These are phyloP conservation scores for Colletotrichum cereale DNA, from an alignment of 2,329 filamentous ascomycete genomes.

Conservation along the genomic window DNA sequence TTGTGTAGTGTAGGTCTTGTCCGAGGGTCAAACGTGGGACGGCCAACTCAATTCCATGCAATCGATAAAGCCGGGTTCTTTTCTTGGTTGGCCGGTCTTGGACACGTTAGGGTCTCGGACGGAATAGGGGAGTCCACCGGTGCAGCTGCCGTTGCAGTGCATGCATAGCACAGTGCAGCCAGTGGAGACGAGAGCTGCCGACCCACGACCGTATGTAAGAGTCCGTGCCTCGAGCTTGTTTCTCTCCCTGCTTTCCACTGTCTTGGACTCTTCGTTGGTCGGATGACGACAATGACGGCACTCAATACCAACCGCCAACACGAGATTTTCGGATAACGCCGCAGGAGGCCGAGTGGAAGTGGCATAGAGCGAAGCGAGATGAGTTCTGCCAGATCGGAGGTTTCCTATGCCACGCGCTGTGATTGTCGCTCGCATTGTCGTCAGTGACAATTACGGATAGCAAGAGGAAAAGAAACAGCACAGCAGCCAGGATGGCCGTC, in stretches of 20 bases:
- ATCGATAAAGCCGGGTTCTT: background rate
- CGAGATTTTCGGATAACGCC: background rate
- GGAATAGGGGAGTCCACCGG: slow-evolving; percentile 9
- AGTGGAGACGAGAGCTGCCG: background rate
- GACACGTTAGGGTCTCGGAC: background rate
- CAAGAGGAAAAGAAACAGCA: background rate
- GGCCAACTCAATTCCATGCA: slow-evolving; percentile 4
- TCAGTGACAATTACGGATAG: background rate
- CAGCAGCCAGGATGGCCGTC: background rate
- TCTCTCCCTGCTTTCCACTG: background rate
- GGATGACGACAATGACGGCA: background rate
- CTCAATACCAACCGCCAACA: background rate
- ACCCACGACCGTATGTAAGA: slow-evolving; percentile 6
- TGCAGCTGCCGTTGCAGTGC: slow-evolving; percentile 20
- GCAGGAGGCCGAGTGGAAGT: background rate
- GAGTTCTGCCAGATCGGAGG: background rate
- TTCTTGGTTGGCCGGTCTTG: background rate
- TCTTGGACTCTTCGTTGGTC: too few species aligned
- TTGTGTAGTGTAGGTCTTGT: slow-evolving; percentile 11
- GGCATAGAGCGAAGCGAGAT: background rate
- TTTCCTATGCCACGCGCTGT: background rate
- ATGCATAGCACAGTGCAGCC: background rate
- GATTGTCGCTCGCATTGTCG: background rate
- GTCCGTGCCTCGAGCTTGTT: background rate
- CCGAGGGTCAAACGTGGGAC: slow-evolving; percentile 9